Percentiles rank a stretch among this genome's conserved stretches.
These are phyloP conservation scores for Monascus ruber DNA, from an alignment of 2,329 filamentous ascomycete genomes.

Conservation along the genomic window DNA sequence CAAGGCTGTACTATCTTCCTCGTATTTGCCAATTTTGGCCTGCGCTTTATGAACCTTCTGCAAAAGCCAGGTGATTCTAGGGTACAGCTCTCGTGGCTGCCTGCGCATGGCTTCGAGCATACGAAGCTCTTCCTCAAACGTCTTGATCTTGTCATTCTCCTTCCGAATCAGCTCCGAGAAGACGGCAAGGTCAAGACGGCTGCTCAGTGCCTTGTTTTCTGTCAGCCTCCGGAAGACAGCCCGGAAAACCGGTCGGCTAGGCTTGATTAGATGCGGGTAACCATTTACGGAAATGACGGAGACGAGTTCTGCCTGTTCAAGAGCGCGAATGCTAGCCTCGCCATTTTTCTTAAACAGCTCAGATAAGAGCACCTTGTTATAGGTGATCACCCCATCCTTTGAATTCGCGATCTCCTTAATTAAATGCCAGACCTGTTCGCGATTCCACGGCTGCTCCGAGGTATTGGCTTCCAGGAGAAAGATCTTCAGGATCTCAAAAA, in stretches of 20 bases:
- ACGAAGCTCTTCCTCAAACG: conserved; percentile 65
- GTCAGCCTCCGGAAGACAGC: conserved; percentile 67
- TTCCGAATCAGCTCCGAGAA: conserved; percentile 57
- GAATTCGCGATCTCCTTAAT: conserved; percentile 65
- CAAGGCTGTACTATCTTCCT: conserved; percentile 57
- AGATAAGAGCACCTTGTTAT: conserved; percentile 73
- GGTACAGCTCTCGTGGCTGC: conserved; percentile 56
- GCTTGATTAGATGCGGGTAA: conserved; percentile 63
- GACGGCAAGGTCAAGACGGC: conserved; percentile 61
- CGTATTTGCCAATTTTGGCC: conserved; percentile 59
- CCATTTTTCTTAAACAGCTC: conserved; percentile 63
- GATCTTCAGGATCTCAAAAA: conserved; percentile 86
- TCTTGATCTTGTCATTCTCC: conserved; percentile 64
- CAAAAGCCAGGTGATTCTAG: conserved; percentile 61
- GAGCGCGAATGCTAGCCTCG: conserved; percentile 63
- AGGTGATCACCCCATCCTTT: conserved; percentile 51
- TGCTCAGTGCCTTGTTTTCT: conserved; percentile 59
- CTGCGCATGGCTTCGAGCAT: conserved; percentile 59
- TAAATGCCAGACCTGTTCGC: conserved; percentile 81
- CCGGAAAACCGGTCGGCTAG: conserved; percentile 76
- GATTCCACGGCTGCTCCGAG: conserved; percentile 56
- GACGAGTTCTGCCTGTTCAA: conserved; percentile 80
- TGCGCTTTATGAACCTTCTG: conserved; percentile 64
- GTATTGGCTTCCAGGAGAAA: conserved; percentile 59
- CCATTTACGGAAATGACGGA: conserved; percentile 61